A percentile compares a stretch with the other conserved stretches of the same genome.
phyloP scores from a whole-genome alignment of 1,139 yeast genomes.

The Sugiyamaella castrensis region DNA sequence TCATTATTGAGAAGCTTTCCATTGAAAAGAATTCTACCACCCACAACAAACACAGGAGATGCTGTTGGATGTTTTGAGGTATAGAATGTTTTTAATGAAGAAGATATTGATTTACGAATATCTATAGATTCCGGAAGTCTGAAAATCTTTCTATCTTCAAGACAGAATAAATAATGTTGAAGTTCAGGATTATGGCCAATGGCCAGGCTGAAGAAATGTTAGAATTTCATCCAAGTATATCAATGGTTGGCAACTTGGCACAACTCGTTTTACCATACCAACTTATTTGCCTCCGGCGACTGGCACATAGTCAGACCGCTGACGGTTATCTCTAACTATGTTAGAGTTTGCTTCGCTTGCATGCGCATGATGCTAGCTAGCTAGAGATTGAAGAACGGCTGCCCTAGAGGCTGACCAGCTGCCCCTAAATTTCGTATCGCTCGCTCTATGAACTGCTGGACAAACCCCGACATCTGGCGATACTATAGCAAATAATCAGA shows the following conservation, averaged over 20 bases:
- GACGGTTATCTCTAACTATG: no score
- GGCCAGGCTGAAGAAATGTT: conserved; percentile 4
- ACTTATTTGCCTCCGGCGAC: no score
- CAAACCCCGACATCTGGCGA: no score
- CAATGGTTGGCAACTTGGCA: background rate
- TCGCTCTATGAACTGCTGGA: no score
- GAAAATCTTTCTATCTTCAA: conserved; percentile 4
- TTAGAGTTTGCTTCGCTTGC: no score
- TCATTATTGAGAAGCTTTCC: background rate
- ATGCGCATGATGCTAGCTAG: no score
- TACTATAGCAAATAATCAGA: no score
- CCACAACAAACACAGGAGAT: background rate
- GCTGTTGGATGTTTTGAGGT: background rate
- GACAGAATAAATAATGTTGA: conserved; percentile 5
- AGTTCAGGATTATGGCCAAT: conserved; percentile 1
- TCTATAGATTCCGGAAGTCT: background rate
- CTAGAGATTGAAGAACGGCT: no score
- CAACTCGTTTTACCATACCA: background rate
- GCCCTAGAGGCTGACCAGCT: no score
- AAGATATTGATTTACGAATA: background rate
- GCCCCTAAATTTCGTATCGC: no score
- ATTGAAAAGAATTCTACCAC: background rate
- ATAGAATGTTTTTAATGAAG: background rate
- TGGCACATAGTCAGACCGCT: no score
- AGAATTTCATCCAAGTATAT: background rate